Percentiles rank a stretch among this genome's conserved stretches.
Conservation (phyloP, 192 early-diverging fungal species). For the Backusella tarrabulga region DNA sequence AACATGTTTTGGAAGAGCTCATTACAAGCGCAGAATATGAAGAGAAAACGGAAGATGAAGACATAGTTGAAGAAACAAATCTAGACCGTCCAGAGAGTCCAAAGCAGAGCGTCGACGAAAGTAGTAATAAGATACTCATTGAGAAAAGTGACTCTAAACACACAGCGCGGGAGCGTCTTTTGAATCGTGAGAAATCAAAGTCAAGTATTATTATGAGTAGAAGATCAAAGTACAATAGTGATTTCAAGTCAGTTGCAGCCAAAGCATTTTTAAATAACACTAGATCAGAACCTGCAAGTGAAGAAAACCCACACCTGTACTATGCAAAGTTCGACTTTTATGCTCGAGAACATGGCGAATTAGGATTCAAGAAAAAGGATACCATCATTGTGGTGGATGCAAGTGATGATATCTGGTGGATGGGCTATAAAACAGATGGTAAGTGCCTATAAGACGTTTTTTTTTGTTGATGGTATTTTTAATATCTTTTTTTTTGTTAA, state of each 20-base stretch:
- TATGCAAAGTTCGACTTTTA: slow-evolving; percentile 74
- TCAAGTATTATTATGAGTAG: not conserved
- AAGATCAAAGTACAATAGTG: slow-evolving; percentile 9
- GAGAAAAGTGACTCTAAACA: not conserved
- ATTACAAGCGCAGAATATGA: not conserved
- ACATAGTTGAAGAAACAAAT: not conserved
- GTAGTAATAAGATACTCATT: not conserved
- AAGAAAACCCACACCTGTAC: slow-evolving; percentile 45
- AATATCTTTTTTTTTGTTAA: not conserved
- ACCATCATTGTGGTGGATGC: slow-evolving; percentile 73
- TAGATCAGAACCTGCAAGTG: slow-evolving; percentile 6
- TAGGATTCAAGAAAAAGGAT: slow-evolving; percentile 67
- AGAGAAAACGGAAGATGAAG: not conserved
- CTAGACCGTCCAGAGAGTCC: not conserved
- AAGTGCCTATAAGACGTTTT: not conserved
- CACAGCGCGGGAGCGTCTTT: slow-evolving; percentile 3
- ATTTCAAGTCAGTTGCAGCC: slow-evolving; percentile 22
- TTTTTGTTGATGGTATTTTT: not conserved
- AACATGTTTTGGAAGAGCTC: not conserved
- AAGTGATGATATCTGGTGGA: slow-evolving; percentile 84
- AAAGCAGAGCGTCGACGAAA: not conserved
- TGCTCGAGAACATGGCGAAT: slow-evolving; percentile 72
- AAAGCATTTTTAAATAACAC: slow-evolving; percentile 29
- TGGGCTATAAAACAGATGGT: slow-evolving; percentile 67
- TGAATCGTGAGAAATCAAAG: not conserved